Evolutionary conservation across 805 yeast species (phyloP).

Genomic region (Metschnikowia rubicola): DNA sequence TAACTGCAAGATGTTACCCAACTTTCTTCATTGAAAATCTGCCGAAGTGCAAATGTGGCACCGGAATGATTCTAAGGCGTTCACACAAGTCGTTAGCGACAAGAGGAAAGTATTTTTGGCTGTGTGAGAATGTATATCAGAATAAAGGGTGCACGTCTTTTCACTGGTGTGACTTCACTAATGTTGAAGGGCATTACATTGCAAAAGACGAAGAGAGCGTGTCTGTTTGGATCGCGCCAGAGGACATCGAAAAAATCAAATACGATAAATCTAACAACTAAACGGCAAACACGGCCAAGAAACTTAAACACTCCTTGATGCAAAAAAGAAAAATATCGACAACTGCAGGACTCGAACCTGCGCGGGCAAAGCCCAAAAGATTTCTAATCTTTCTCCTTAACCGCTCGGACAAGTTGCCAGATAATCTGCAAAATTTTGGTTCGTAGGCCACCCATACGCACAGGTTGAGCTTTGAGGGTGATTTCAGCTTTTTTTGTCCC

Average conservation of each 20-base stretch:
- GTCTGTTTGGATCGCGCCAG: constrained; percentile 46
- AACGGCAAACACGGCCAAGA: too few relatives aligned
- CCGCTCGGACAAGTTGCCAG: constrained; percentile 47
- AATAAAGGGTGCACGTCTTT: constrained; percentile 47
- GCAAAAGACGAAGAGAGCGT: constrained; percentile 32
- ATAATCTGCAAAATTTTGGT: too few relatives aligned
- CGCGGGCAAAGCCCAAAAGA: constrained; percentile 51
- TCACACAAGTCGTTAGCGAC: constrained; percentile 43
- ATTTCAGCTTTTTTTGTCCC: too few relatives aligned
- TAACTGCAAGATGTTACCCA: constrained; percentile 62
- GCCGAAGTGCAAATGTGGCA: constrained; percentile 49
- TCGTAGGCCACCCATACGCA: too few relatives aligned
- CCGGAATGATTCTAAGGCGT: constrained; percentile 54
- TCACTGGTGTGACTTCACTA: constrained; percentile 47
- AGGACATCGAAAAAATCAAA: constrained; percentile 27
- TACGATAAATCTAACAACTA: not conserved
- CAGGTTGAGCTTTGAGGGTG: too few relatives aligned
- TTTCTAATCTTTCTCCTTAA: constrained; percentile 48
- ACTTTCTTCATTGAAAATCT: constrained; percentile 29
- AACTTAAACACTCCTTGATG: not conserved
- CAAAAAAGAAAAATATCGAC: constrained; percentile 23
- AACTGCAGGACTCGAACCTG: constrained; percentile 47
- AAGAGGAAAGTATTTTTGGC: constrained; percentile 65
- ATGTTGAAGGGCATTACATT: constrained; percentile 25
- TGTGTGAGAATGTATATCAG: constrained; percentile 48